Evolutionary conservation across 257 asterid genomes (phyloP), one percentile per base, ranked within the genome.

Genomic region (Lantana camara): DNA sequence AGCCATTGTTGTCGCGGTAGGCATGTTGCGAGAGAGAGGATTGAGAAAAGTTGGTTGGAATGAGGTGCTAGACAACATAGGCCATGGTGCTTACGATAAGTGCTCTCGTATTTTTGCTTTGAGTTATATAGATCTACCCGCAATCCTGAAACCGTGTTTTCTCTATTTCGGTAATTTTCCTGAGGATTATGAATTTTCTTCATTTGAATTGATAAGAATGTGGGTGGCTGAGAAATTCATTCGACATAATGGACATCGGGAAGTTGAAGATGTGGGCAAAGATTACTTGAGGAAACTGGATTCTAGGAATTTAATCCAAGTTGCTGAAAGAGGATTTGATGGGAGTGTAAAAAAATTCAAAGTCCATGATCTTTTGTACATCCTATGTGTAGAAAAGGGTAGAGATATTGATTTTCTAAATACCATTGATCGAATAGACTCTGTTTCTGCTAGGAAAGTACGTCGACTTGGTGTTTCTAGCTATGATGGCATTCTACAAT

Each of bases 131-230:
- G 47, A 64, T 23, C 13, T 38, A 3, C 63, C 64, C n/a, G 27
- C 23, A 1, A 4, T 14, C 16, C 48, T 69, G 2, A 57, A 52
- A 45, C 57, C 57, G 11, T 72, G 77, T 22, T 72, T 65, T 52
- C 68, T 72, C 10, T 64, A 40, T 27, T 58, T 58, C 55, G 45
- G 45, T 3, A 42, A 49, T 65, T 41, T 58, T 38, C 45, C 45
- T 3, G n/a, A 38, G 45, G 45, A n/a, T n/a, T n/a, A n/a, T n/a
- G n/a, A n/a, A n/a, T n/a, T n/a, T n/a, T n/a, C n/a, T n/a, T n/a
- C n/a, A n/a, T n/a, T n/a, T n/a, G n/a, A n/a, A n/a, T n/a, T n/a
- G n/a, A n/a, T n/a, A n/a, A n/a, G n/a, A n/a, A n/a, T n/a, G n/a
- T n/a, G n/a, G n/a, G n/a, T n/a, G n/a, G n/a, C n/a, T n/a, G n/a